Conservation (phyloP, 257 asterid species). For the Forsythia viridissima region DNA sequence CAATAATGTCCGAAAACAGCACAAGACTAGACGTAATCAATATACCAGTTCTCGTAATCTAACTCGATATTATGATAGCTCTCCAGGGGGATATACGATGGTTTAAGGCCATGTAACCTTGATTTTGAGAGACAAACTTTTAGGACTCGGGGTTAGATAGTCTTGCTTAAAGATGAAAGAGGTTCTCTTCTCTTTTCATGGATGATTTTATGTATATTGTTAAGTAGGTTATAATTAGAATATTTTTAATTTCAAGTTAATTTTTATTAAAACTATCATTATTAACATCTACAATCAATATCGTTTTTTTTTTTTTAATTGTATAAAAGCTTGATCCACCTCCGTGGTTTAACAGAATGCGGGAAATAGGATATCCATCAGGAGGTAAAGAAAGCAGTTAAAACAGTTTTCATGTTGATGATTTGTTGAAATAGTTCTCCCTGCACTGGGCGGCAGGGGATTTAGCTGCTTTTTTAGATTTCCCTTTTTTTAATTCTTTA, state of each 20-base stretch:
- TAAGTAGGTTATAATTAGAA: background rate
- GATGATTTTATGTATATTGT: background rate
- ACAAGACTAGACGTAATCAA: slow-evolving; percentile 57
- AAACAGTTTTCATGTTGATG: background rate
- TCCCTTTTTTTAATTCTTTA: background rate
- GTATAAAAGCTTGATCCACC: slow-evolving; percentile 92
- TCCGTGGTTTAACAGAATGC: slow-evolving; percentile 98
- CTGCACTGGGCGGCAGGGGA: background rate
- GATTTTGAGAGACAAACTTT: slow-evolving; percentile 78
- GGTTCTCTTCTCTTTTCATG: slow-evolving; percentile 7
- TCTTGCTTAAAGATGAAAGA: slow-evolving; percentile 10
- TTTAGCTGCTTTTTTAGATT: background rate
- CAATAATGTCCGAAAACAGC: slow-evolving; percentile 84
- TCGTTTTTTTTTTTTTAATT: slow-evolving; percentile 23
- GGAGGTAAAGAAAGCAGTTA: slow-evolving; percentile 58
- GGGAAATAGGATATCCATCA: slow-evolving; percentile 96
- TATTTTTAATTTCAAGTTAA: background rate
- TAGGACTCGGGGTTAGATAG: slow-evolving; percentile 87
- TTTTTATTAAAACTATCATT: background rate
- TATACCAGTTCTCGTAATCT: slow-evolving; percentile 66
- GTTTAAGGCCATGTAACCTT: slow-evolving; percentile 79
- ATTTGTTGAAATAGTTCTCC: background rate
- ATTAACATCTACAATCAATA: background rate
- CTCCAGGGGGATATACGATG: slow-evolving; percentile 90
- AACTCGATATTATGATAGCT: slow-evolving; percentile 75